Percentiles rank a stretch among this genome's conserved stretches.
Conservation (phyloP, 257 asterid species). For the Penstemon davidsonii region DNA sequence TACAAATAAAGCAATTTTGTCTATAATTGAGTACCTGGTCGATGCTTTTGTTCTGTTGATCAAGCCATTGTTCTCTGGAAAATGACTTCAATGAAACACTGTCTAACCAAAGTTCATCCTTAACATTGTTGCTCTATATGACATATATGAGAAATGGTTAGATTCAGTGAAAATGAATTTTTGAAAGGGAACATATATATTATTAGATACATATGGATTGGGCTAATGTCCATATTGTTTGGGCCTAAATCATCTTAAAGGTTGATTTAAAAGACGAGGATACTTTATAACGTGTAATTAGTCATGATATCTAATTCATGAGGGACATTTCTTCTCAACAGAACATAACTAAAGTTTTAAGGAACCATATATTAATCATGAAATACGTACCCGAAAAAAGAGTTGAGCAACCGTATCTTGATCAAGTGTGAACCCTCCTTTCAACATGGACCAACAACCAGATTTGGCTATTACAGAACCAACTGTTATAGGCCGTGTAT, state of each 20-base stretch:
- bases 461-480: conserved; percentile 55
- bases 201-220: no score
- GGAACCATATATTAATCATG: no score
- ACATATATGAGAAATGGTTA: background rate
- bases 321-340: no score
- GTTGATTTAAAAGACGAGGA: no score
- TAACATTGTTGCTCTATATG: conserved; percentile 33
- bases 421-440: conserved; percentile 53
- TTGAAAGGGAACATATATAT: no score
- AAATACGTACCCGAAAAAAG: conserved; percentile 33
- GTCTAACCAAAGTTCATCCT: conserved; percentile 49
- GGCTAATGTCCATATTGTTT: no score
- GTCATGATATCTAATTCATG: no score
- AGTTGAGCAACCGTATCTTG: conserved; percentile 26
- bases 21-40: conserved; percentile 26
- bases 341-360: background rate
- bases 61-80: conserved; percentile 40
- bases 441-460: conserved; percentile 59
- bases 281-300: no score
- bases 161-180: background rate
- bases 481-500: background rate
- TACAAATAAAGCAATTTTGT: no score
- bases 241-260: no score
- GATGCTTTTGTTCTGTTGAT: conserved; percentile 36
- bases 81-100: conserved; percentile 49